Base-by-base conservation (phyloP, 2,329 filamentous ascomycete genomes). In the Aspergillus eucalypticola region DNA sequence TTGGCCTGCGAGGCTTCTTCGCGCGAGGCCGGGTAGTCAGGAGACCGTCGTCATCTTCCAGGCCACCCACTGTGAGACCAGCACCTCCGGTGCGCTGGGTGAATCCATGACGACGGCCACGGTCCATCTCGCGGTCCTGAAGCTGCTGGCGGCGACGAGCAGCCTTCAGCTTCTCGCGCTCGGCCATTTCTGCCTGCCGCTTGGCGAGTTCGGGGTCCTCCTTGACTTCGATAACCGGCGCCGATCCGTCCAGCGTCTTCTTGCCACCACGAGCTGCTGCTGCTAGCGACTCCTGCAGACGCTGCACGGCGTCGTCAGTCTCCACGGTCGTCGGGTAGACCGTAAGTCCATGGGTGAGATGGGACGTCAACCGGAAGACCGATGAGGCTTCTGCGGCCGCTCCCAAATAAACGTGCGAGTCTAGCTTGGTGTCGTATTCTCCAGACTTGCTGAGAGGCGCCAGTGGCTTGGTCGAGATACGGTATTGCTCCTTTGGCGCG, bases 331-430 rank as follows among this genome's bases (percentile, higher is more conserved):
- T 82, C 1, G 85, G 84, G 19, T 82, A 79, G 48, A 89, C 78
- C 11, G 80, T 81, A 19, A 90, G 79, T 5, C 81, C 81, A 15
- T 86, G 81, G 10, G 87, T 89, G 61, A 89, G 78, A 65, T 88
- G 87, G 63, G 86, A 84, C 10, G 86, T 84, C 53, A 88, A 78
- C 63, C 86, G 82, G 67, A 88, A 81, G 23, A 87, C 79, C 39
- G 82, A 81, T 2, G 84, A 83, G 13, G 82, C 79, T 66, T 86
- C 82, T 49, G 84, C 79, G 0, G 86, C 84, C 5, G 85, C 84
- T 29, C 83, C 83, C 19, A 90, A 79, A 69, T 88, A 90, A 54
- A 86, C 88, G 66, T 86, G 86, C 13, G 85, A 82, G 66, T 89
- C 86, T 60, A 85, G 79, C 56, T 79, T 79, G 2, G 79, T 75